A percentile compares a stretch with the other conserved stretches of the same genome.
These are phyloP conservation scores for Senecio squalidus DNA, from an alignment of 140 eudicot genomes.

Conservation along the genomic window DNA sequence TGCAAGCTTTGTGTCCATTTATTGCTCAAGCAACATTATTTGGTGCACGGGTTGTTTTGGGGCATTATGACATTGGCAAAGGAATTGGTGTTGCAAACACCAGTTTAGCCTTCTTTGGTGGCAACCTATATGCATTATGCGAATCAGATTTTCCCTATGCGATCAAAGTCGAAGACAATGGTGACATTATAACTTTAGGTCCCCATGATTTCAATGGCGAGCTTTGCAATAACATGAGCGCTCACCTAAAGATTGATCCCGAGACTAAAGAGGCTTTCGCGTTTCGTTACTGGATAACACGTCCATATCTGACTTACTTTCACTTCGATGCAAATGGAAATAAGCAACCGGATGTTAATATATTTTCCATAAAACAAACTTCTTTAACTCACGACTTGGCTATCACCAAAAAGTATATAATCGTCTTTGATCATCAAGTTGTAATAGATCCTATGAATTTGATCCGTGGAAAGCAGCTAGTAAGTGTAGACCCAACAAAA, in stretches of 20 bases:
- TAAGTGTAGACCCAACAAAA: constrained; percentile 22
- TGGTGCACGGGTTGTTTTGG: constrained; percentile 24
- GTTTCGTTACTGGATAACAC: constrained; percentile 39
- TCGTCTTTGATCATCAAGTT: constrained; percentile 43
- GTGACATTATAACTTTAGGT: constrained; percentile 43
- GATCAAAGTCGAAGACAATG: constrained; percentile 20
- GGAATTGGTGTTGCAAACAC: constrained; percentile 61
- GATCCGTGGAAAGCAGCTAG: constrained; percentile 32
- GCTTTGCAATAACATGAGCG: constrained; percentile 51
- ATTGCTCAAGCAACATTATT: constrained; percentile 33
- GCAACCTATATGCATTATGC: constrained; percentile 37
- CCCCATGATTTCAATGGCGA: constrained; percentile 43
- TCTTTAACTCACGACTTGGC: constrained; percentile 51
- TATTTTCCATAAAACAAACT: constrained; percentile 42
- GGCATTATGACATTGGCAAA: constrained; percentile 34
- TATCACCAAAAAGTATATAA: constrained; percentile 39
- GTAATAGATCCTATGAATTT: constrained; percentile 35
- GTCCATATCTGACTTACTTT: constrained; percentile 41
- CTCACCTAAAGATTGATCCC: constrained; percentile 53
- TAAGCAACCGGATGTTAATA: constrained; percentile 42
- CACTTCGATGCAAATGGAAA: constrained; percentile 31
- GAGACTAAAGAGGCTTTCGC: constrained; percentile 50
- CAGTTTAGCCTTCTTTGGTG: constrained; percentile 36
- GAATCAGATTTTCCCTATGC: constrained; percentile 57
- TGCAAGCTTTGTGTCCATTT: constrained; percentile 23